These are phyloP conservation scores for Ensete glaucum DNA, from an alignment of 176 grass and related monocot species.

Conservation along the genomic window DNA sequence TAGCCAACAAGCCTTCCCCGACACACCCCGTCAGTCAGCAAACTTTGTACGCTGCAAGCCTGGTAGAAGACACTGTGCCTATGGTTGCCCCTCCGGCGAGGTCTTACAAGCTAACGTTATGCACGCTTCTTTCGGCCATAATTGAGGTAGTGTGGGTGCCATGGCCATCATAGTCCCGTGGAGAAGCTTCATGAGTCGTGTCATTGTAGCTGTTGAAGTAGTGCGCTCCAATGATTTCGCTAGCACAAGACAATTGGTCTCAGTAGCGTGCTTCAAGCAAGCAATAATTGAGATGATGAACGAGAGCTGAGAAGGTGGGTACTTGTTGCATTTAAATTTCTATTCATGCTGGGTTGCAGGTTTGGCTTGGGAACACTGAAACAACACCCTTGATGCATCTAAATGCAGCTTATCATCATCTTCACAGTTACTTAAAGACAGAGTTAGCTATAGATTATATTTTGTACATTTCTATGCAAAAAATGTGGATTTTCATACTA, in stretches of 20 bases:
- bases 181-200: neutral
- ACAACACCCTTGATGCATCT: too few species aligned
- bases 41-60: slow-evolving; percentile 33
- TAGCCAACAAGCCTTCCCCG: slow-evolving; percentile 19
- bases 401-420: too few species aligned
- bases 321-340: slow-evolving; percentile 40
- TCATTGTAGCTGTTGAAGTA: neutral
- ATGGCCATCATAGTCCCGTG: slow-evolving; percentile 19
- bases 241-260: neutral
- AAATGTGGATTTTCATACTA: too few species aligned
- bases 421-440: too few species aligned
- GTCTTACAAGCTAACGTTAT: slow-evolving; percentile 9
- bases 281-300: slow-evolving; percentile 14
- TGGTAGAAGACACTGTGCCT: slow-evolving; percentile 22
- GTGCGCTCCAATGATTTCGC: slow-evolving; percentile 35
- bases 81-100: slow-evolving; percentile 9
- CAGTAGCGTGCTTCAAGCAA: slow-evolving; percentile 15
- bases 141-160: slow-evolving; percentile 33
- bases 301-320: neutral
- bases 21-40: slow-evolving; percentile 4
- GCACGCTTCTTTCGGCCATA: slow-evolving; percentile 13
- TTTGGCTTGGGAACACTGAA: too few species aligned
- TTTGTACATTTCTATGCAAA: too few species aligned
- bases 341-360: neutral
- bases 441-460: too few species aligned